Base-by-base conservation (phyloP, 805 yeast species). In the Myxozyma nipponensis region DNA sequence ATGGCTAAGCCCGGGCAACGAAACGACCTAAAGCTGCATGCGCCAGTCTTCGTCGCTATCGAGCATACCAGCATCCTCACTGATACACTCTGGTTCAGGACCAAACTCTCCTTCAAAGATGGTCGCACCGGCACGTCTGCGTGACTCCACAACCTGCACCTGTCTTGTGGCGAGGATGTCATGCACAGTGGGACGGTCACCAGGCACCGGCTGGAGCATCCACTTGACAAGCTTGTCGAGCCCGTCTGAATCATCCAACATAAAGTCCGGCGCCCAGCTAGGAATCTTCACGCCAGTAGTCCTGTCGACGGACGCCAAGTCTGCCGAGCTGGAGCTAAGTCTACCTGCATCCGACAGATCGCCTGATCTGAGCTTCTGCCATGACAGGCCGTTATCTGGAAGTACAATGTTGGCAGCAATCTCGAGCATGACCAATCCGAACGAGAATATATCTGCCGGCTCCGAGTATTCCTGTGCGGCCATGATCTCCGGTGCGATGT, bases 101-200 rank as follows among this genome's bases (percentile, higher is more conserved):
- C 98, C 98, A 66, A 77, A 89, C 59, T 93, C 97, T 18, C 97
- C 98, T 70, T 91, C 98, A 62, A 83, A 93, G 56, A 93, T 85
- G 1, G 90, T 84, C 2, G 97, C 96, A 3, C 98, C 96, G 4
- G 95, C 86, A 64, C 84, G 85, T 46, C 96, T 75, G 53, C 91
- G 76, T 47, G 76, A 69, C 57, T 90, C 96, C 36, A 93, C 90
- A 51, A 82, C 77, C 41, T 77, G 74, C 55, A 93, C 81, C 66
- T 93, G 97, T 42, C 77, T 78, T 57, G 82, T 74, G 47, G 73
- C 76, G 49, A 93, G 69, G n/a, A 93, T 74, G 53, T 81, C 78
- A 24, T 71, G 76, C 0, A 95, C 91, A 4, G 83, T 79, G n/a
- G 96, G 96, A 56, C 98, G 73, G 46, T 77, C 77, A 39, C 70